Evolutionary conservation across 2,329 filamentous ascomycete genomes (phyloP).

Genomic region (Ceratocystis lukuohia): DNA sequence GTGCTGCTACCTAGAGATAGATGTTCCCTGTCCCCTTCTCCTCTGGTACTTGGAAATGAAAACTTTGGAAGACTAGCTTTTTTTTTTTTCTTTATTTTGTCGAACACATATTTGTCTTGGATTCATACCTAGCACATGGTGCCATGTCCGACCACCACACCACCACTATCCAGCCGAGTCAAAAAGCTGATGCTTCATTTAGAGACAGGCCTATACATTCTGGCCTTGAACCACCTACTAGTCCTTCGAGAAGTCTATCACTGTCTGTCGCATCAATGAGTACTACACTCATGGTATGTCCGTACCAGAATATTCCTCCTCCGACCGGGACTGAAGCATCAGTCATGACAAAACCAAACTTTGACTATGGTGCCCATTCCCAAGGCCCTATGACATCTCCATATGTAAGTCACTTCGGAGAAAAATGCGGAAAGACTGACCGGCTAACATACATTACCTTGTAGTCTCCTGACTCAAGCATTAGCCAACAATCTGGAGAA

Average conservation of each 20-base stretch:
- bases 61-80: neutral
- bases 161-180: neutral
- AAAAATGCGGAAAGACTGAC: neutral
- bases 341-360: neutral
- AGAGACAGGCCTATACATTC: neutral
- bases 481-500: conserved; percentile 30
- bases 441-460: conserved; percentile 25
- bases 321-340: neutral
- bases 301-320: neutral
- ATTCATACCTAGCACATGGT: neutral
- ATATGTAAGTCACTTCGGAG: conserved; percentile 26
- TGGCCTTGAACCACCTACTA: too few species aligned
- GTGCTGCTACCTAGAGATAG: neutral
- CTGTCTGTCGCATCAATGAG: neutral
- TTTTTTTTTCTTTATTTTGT: neutral
- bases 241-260: neutral
- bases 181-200: neutral
- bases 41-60: neutral
- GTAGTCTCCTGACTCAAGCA: conserved; percentile 27
- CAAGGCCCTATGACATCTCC: neutral
- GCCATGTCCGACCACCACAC: neutral
- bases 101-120: neutral
- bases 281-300: neutral
- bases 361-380: neutral
- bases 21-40: neutral